Evolutionary conservation across 2,329 filamentous ascomycete species (phyloP), one percentile per base, ranked within the genome.

Genomic region (Exserohilum rostratum): DNA sequence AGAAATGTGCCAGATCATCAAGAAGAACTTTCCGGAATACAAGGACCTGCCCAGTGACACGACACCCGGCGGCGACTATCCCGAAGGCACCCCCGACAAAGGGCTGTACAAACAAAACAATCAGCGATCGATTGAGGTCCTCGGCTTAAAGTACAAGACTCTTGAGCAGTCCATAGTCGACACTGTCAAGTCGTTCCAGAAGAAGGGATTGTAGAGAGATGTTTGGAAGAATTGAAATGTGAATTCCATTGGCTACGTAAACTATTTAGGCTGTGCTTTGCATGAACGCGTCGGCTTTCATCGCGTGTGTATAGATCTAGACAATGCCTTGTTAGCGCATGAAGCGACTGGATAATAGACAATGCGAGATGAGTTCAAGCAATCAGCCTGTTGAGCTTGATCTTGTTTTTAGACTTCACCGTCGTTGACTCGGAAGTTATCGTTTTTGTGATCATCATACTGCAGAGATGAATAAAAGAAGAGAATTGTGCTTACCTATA

Each of bases 161-260:
- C 74, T 90, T 37, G 82, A 88, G 67, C 76, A 85, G 67, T 83
- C 80, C 46, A 81, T 90, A 49, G 73, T 78, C 17, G 87, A 89
- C 73, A 83, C 85, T 5, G 84, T 88, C 15, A 84, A 84, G 74
- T 87, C 83, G 29, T 72, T 91, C 65, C 81, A 88, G 68, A 76
- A 74, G 33, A 79, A 82, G 40, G 80, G 80, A 0, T 76, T 79
- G 46, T 82, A 73, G 30, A 25, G n/a, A 10, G 17, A 18, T 17
- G 18, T 12, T 17, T n/a, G n/a, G n/a, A n/a, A n/a, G n/a, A n/a
- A n/a, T 34, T n/a, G 7, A 20, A 49, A 42, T 18, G 42, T 17
- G 20, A 15, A 51, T 62, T 58, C 53, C 46, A 57, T 62, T 52
- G 43, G 37, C 37, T 52, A 58, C 55, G 40, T 54, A 53, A 30